phyloP scores from a whole-genome alignment of 306 rosid genomes.

The Quercus variabilis region DNA sequence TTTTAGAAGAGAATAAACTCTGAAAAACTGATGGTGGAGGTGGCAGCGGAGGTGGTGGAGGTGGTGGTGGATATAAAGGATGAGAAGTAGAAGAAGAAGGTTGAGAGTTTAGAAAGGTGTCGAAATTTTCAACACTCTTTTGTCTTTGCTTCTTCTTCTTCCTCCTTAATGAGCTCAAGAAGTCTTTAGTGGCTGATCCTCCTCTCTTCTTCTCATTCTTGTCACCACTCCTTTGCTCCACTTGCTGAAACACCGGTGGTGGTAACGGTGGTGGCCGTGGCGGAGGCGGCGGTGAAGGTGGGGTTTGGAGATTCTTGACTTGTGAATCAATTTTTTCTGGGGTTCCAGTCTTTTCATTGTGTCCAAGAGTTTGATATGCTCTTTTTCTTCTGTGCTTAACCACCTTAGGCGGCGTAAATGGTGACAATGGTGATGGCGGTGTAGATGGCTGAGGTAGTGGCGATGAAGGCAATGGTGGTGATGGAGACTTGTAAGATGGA shows the following conservation, averaged over 20 bases:
- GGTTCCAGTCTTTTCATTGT: slow-evolving; percentile 4
- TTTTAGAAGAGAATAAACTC: slow-evolving; percentile 45
- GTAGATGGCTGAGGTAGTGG: slow-evolving; percentile 17
- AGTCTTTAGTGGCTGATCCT: slow-evolving; percentile 48
- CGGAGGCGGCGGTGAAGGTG: slow-evolving; percentile 10
- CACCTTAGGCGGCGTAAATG: slow-evolving; percentile 10
- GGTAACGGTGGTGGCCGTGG: not conserved
- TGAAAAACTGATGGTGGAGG: slow-evolving; percentile 54
- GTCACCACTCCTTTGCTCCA: slow-evolving; percentile 28
- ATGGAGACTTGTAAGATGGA: not conserved
- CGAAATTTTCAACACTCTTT: slow-evolving; percentile 55
- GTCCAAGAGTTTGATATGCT: slow-evolving; percentile 22
- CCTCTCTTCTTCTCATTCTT: slow-evolving; percentile 43
- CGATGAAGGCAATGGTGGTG: slow-evolving; percentile 10
- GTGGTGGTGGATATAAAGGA: slow-evolving; percentile 21
- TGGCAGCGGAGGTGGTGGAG: slow-evolving; percentile 38
- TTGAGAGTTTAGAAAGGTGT: slow-evolving; percentile 30
- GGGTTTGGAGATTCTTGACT: slow-evolving; percentile 2
- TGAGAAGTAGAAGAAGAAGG: slow-evolving; percentile 6
- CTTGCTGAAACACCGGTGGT: not conserved
- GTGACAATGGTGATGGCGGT: slow-evolving; percentile 4
- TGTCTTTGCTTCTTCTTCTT: slow-evolving; percentile 67
- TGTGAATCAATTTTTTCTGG: not conserved
- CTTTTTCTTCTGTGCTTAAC: slow-evolving; percentile 28
- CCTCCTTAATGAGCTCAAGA: slow-evolving; percentile 38